Evolutionary conservation across 192 early-diverging fungal species (phyloP).

Genomic region (Geosiphon pyriformis): DNA sequence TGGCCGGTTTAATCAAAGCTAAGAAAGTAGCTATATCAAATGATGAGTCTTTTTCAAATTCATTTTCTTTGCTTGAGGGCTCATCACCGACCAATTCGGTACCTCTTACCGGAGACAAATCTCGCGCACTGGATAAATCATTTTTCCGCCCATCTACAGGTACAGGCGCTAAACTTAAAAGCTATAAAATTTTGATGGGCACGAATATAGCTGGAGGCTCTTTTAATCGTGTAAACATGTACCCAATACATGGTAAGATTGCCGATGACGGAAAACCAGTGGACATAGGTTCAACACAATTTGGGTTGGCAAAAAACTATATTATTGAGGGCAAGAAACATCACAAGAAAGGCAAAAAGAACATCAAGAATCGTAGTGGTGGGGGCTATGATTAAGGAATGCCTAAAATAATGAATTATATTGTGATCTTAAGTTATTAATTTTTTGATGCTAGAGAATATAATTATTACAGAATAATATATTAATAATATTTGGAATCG

Average conservation of each 20-base stretch:
- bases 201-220: constrained; percentile 30
- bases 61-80: constrained; percentile 45
- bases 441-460: no score
- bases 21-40: constrained; percentile 33
- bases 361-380: constrained; percentile 67
- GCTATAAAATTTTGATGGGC: constrained; percentile 31
- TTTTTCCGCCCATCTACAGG: constrained; percentile 40
- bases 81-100: constrained; percentile 37
- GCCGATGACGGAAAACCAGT: constrained; percentile 41
- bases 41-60: constrained; percentile 24
- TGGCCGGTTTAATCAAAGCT: constrained; percentile 48
- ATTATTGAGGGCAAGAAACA: constrained; percentile 46
- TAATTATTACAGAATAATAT: no score
- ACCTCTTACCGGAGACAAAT: constrained; percentile 36
- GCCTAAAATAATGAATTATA: no score
- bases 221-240: constrained; percentile 52
- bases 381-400: constrained; percentile 40
- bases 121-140: constrained; percentile 46
- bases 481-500: no score
- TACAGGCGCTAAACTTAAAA: constrained; percentile 34
- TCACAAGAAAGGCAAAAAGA: constrained; percentile 74
- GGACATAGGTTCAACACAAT: constrained; percentile 30
- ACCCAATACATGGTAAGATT: constrained; percentile 50
- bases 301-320: constrained; percentile 27
- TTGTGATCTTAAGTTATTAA: no score